Evolutionary conservation across 2,329 filamentous ascomycete species (phyloP).

Genomic region (Microcera coccophila): DNA sequence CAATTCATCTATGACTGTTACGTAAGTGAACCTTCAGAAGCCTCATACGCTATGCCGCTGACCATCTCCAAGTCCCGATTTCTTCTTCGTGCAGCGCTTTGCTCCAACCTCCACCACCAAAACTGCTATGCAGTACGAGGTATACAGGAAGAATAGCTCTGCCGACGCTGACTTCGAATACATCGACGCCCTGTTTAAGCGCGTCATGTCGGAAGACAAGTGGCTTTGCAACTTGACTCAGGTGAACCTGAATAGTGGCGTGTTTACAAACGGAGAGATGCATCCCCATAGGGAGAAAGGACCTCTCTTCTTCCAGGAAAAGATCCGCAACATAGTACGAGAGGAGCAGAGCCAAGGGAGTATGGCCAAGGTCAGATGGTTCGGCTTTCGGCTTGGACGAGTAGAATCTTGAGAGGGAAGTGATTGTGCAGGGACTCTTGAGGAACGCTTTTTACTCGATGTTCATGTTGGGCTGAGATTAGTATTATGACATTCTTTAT

Average conservation of each 20-base stretch:
- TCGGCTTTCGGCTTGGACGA: too few species aligned
- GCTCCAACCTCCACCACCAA: conserved; percentile 49
- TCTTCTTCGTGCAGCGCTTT: conserved; percentile 60
- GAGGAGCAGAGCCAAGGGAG: too few species aligned
- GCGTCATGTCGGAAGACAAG: conserved; percentile 51
- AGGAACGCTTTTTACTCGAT: too few species aligned
- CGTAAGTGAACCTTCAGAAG: conserved; percentile 35
- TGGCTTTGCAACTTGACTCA: conserved; percentile 47
- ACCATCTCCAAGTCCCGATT: conserved; percentile 42
- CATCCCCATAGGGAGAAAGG: conserved; percentile 50
- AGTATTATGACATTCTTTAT: too few species aligned
- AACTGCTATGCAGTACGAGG: conserved; percentile 55
- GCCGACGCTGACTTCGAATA: conserved; percentile 44
- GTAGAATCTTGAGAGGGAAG: too few species aligned
- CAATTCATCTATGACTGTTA: conserved; percentile 46
- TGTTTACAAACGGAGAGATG: conserved; percentile 49
- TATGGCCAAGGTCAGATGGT: too few species aligned
- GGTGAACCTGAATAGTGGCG: conserved; percentile 46
- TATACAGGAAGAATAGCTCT: conserved; percentile 47
- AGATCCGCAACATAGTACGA: too few species aligned
- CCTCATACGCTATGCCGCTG: not conserved
- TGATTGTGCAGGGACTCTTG: too few species aligned
- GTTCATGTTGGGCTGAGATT: too few species aligned
- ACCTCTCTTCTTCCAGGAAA: conserved; percentile 8
- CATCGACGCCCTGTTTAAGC: conserved; percentile 48